Base-by-base conservation (phyloP, 2,329 filamentous ascomycete genomes). In the Colletotrichum coccodes region DNA sequence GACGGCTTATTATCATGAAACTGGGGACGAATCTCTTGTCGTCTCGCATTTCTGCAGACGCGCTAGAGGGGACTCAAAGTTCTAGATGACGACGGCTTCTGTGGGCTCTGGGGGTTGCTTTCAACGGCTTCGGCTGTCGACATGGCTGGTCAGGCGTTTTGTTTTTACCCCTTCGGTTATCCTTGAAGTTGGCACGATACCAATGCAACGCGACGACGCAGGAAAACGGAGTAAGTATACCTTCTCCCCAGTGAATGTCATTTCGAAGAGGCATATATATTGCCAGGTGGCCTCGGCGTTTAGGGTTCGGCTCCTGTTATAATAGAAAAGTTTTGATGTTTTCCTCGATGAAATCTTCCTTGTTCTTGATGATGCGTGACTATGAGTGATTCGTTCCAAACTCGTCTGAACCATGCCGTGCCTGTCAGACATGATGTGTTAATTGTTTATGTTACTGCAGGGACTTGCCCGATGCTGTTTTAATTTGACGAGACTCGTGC, bases 401-500 rank as follows among this genome's bases (percentile, higher is more conserved):
- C 40, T 16, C 21, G 46, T n/a, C n/a, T 47, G 46, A 60, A 23
- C 40, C n/a, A 50, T 32, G 54, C 34, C 21, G 44, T 38, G 44
- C 23, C 36, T 46, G 21, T 28, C n/a, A 32, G n/a, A 52, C n/a
- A 28, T 52, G 28, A 7, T 34, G 21, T 23, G 40, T 7, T 32
- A 40, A 6, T 28, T 56, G 58, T 57, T 21, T 49, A 40, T 28
- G 11, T 26, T 5, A 21, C 7, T 11, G 23, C n/a, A 60, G 34
- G 23, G 42, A 26, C 50, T 30, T 42, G 65, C 47, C 49, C 42
- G 42, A 50, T 42, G 56, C 30, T 7, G 34, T 40, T 42, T 26
- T 72, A 75, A 71, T 69, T 77, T 73, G 76, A 76, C 73, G 75
- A 79, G 79, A 79, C 79, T 82, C 73, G 79, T 82, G 79, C 76